Percentiles rank a stretch among this genome's conserved stretches.
Evolutionary conservation across 495 filamentous ascomycete species (phyloP).

Genomic region (Neurospora sp.): DNA sequence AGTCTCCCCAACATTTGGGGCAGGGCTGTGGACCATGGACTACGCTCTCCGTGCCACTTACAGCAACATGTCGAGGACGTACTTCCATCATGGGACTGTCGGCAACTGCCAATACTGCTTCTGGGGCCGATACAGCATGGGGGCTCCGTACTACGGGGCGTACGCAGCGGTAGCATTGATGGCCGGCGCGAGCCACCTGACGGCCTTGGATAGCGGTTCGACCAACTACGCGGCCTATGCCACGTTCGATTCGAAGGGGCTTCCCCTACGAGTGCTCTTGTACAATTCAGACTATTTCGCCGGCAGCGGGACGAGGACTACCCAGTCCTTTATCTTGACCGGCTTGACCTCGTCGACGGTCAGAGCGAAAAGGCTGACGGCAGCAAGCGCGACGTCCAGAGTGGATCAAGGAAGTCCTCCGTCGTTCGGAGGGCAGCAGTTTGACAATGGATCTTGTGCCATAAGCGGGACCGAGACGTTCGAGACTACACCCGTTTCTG

Average conservation of each 20-base stretch:
- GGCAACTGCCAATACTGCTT: conserved; percentile 54
- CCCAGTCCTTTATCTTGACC: conserved; percentile 35
- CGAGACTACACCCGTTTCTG: conserved; percentile 30
- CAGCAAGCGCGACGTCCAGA: conserved; percentile 36
- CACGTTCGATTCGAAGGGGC: conserved; percentile 32
- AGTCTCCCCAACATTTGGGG: conserved; percentile 49
- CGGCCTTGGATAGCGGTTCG: conserved; percentile 40
- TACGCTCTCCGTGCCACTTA: conserved; percentile 40
- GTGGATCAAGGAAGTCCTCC: conserved; percentile 38
- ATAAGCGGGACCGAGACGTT: conserved; percentile 32
- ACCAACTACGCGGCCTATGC: conserved; percentile 44
- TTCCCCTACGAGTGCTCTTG: conserved; percentile 35
- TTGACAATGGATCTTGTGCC: conserved; percentile 43
- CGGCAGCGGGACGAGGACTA: conserved; percentile 33
- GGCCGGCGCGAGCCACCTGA: conserved; percentile 40
- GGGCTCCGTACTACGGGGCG: conserved; percentile 49
- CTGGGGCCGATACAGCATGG: conserved; percentile 47
- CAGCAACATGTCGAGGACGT: conserved; percentile 40
- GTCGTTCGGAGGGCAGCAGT: conserved; percentile 44
- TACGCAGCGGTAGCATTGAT: conserved; percentile 44
- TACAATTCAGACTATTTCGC: conserved; percentile 52
- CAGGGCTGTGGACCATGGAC: conserved; percentile 52
- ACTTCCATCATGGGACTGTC: conserved; percentile 54
- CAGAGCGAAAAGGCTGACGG: conserved; percentile 45
- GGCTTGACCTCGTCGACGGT: conserved; percentile 31